Evolutionary conservation across 2,329 filamentous ascomycete species (phyloP), one percentile per base, ranked within the genome.

Genomic region (Orbilia ellipsospora): DNA sequence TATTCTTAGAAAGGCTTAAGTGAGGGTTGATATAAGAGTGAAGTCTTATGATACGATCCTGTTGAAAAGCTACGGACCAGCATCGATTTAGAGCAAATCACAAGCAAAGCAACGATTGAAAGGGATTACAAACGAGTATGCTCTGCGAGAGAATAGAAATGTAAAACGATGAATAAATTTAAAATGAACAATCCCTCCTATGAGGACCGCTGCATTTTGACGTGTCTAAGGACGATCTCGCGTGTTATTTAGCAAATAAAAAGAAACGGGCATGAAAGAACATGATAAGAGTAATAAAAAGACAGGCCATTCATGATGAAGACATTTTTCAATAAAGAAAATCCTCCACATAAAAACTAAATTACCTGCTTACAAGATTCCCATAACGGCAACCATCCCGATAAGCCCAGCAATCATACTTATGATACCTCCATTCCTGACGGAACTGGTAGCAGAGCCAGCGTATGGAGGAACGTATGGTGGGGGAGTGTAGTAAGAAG

Each of bases 131-230:
- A 36, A 36, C 23, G 8, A 36, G 31, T 6, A 6, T 10, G 31
- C 6, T 36, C 2, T 36, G 8, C 31, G 3, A 36, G 8, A 7
- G 31, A 36, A 36, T 6, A 10, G 8, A 1, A 48, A 51, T 69
- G 28, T 26, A 23, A 48, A 31, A 62, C 56, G 62, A 72, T 72
- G 12, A 60, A 72, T 60, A 72, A 50, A 54, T 36, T 26, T 26
- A 31, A 42, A 65, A 65, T 68, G 57, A 55, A 64, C 70, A 68
- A 74, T 74, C 63, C 70, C 70, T 74, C 70, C 57, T 54, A 6
- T 64, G 70, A 74, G 70, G 70, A 74, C 70, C 61, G 70, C 45
- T 44, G 57, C 52, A 59, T 74, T 70, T 42, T 59, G 31, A 28
- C 23, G 40, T 48, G 42, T 45, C 15, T 23, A 44, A 56, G 23